phyloP scores from a whole-genome alignment of 2,329 filamentous ascomycete species.

The Talaromyces marneffei region DNA sequence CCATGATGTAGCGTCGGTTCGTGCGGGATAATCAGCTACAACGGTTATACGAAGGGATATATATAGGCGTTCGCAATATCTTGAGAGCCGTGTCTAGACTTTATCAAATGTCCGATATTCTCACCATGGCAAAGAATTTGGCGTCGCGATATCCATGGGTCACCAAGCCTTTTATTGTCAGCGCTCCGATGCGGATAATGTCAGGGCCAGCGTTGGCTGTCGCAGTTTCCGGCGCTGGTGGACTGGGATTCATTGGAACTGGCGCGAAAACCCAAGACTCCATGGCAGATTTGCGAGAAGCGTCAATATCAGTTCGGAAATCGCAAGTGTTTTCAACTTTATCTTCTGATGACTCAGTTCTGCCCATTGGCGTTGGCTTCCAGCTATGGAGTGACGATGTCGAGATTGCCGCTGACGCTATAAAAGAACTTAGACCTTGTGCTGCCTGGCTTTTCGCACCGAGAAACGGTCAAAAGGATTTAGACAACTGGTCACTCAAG shows the following conservation, averaged over 20 bases:
- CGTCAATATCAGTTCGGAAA: constrained; percentile 18
- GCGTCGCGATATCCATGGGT: constrained; percentile 48
- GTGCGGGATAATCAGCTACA: constrained; percentile 6
- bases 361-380: constrained; percentile 40
- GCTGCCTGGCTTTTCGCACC: constrained; percentile 43
- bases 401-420: constrained; percentile 23
- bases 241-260: constrained; percentile 53
- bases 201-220: constrained; percentile 53
- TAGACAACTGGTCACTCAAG: constrained; percentile 41
- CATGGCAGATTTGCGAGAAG: constrained; percentile 28
- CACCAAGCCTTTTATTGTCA: constrained; percentile 53
- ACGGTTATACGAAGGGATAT: neutral
- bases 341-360: constrained; percentile 12
- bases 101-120: neutral
- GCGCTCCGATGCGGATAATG: constrained; percentile 67
- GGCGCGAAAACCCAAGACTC: constrained; percentile 43
- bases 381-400: constrained; percentile 38
- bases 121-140: constrained; percentile 5
- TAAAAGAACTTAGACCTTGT: constrained; percentile 34
- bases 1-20: constrained; percentile 1
- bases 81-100: neutral
- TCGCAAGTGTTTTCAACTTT: constrained; percentile 16
- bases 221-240: constrained; percentile 54
- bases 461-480: constrained; percentile 25
- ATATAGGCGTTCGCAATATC: neutral